Evolutionary conservation across 495 filamentous ascomycete genomes (phyloP), one percentile per base, ranked within the genome.

Genomic region (Staphylotrichum longicolle): DNA sequence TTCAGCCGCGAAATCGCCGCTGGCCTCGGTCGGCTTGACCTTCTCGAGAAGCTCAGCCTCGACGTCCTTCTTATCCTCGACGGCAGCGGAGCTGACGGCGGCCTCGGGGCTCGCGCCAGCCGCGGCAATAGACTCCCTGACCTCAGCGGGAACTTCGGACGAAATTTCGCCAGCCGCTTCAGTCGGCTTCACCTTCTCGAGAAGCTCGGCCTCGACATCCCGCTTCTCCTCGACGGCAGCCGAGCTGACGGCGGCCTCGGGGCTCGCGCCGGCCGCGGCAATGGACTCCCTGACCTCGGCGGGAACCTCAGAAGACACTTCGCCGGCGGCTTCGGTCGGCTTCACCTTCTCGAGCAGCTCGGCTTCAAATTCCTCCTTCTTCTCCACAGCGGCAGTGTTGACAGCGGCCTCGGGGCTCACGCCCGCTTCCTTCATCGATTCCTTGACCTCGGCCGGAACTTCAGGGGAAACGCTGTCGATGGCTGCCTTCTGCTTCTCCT

Each of bases 191-290:
- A 77, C 73, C 58, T 79, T 66, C 58, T 81, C 75, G 52, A 85
- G 75, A 3, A 91, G 75, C 73, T 92, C 86, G 27, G 83, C 66
- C 75, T 93, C 91, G 39, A 90, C 77, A 15, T 82, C 85, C 70
- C 83, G 85, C 84, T 96, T 96, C 70, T 92, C 89, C 58, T 83
- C 82, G 7, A 94, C 88, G 3, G 84, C 85, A 46, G 80, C 80
- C 14, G 82, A 74, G 72, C 85, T 85, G 33, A 82, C 85, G 30
- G 88, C 83, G 20, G 90, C 90, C 73, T 95, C 90, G 35, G 90
- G 87, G 49, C 77, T 77, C 57, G 76, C 65, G 49, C 86, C 80
- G 14, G 90, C 83, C 64, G 86, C 81, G 42, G 78, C 69, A 34
- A 91, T 78, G 3, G 89, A 92, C 53, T 90, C 82, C 77, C 88